These are phyloP conservation scores for Clohesyomyces aquaticus DNA, from an alignment of 495 filamentous ascomycete genomes.

Conservation along the genomic window DNA sequence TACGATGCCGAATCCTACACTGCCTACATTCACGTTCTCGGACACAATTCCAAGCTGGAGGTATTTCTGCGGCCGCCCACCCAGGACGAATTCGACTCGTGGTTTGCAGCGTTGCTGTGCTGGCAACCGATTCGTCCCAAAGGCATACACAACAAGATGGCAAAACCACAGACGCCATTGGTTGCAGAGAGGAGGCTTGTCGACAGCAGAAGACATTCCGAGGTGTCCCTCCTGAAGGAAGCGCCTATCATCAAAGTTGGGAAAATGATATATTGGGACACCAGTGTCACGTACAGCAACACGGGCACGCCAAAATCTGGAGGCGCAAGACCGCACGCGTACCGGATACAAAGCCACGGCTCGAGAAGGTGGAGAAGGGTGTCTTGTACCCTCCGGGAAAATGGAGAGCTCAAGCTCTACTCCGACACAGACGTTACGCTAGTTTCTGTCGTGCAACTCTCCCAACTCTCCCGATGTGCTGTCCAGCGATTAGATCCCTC, in stretches of 20 bases:
- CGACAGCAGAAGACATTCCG: conserved; percentile 62
- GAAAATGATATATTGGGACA: conserved; percentile 91
- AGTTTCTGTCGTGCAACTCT: conserved; percentile 82
- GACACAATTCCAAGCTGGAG: conserved; percentile 67
- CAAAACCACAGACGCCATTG: conserved; percentile 60
- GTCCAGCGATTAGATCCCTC: conserved; percentile 87
- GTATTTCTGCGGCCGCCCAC: conserved; percentile 76
- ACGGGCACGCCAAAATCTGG: conserved; percentile 48
- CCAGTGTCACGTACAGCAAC: conserved; percentile 58
- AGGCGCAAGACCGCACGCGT: conserved; percentile 49
- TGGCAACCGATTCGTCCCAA: conserved; percentile 89
- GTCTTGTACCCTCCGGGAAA: conserved; percentile 92
- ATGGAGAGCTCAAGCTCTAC: conserved; percentile 90
- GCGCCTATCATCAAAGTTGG: conserved; percentile 95
- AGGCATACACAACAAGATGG: conserved; percentile 73
- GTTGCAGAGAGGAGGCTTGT: conserved; percentile 56
- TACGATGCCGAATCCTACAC: conserved; percentile 64
- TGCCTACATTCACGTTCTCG: conserved; percentile 80
- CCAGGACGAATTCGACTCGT: conserved; percentile 78
- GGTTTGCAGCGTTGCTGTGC: conserved; percentile 89
- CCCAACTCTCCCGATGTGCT: conserved; percentile 83
- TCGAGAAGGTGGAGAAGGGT: conserved; percentile 77
- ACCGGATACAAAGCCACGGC: conserved; percentile 59
- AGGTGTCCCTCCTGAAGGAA: conserved; percentile 67
- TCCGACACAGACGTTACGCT: conserved; percentile 79